Evolutionary conservation across 116 monocot species (phyloP).

Genomic region (Posidonia oceanica): DNA sequence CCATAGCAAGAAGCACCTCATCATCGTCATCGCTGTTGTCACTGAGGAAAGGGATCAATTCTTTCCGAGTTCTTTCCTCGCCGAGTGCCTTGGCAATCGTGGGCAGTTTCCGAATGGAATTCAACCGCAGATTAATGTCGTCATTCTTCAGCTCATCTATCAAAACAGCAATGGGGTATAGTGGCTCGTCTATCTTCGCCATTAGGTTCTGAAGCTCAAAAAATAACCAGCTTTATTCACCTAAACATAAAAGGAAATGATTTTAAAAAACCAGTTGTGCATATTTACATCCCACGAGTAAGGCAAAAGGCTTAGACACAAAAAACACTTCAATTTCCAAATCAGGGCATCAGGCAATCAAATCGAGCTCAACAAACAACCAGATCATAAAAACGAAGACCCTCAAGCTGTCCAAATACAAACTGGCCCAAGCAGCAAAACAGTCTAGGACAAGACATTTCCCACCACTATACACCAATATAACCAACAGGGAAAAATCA

Average conservation of each 20-base stretch:
- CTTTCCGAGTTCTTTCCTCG: conserved; percentile 86
- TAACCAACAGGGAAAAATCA: too few relatives aligned
- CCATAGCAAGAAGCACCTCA: conserved; percentile 93
- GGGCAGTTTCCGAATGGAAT: conserved; percentile 76
- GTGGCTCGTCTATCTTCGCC: conserved; percentile 83
- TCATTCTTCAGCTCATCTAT: conserved; percentile 93
- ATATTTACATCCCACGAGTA: too few relatives aligned
- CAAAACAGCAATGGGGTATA: conserved; percentile 81
- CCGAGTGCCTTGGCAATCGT: conserved; percentile 85
- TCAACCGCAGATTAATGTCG: conserved; percentile 73
- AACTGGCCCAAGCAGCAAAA: too few relatives aligned
- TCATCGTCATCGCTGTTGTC: conserved; percentile 95
- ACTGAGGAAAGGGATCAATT: conserved; percentile 81
- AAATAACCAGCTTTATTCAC: neutral
- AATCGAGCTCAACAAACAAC: too few relatives aligned
- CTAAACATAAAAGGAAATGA: neutral
- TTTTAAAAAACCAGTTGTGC: too few relatives aligned
- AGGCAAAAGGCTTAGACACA: too few relatives aligned
- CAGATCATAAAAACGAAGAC: too few relatives aligned
- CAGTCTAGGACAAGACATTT: too few relatives aligned
- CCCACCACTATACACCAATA: too few relatives aligned
- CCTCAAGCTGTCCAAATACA: too few relatives aligned
- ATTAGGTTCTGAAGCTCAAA: conserved; percentile 20
- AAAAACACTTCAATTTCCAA: too few relatives aligned
- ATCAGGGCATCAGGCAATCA: too few relatives aligned